phyloP scores from a whole-genome alignment of 169 alveolate genomes.

The Plasmodium vivax region DNA sequence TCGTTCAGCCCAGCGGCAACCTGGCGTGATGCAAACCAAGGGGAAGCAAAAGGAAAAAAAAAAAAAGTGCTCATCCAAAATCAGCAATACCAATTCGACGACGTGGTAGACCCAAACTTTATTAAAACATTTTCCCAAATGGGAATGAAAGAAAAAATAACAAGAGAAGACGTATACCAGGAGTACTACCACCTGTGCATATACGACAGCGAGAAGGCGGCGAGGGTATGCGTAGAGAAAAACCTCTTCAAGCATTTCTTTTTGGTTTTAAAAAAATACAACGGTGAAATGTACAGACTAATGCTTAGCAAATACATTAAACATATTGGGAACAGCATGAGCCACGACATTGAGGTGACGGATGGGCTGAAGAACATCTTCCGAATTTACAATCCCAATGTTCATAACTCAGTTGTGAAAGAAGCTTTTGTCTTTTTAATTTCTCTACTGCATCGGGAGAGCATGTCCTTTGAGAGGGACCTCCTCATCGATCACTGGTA shows the following conservation, averaged over 20 bases:
- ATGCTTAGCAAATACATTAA: slow-evolving; percentile 50
- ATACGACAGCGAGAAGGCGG: slow-evolving; percentile 61
- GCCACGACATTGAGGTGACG: slow-evolving; percentile 30
- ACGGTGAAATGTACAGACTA: slow-evolving; percentile 34
- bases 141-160: slow-evolving; percentile 27
- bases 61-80: slow-evolving; percentile 8
- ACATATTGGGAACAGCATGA: neutral
- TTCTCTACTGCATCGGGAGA: slow-evolving; percentile 32
- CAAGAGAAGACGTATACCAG: slow-evolving; percentile 45
- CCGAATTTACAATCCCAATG: slow-evolving; percentile 45
- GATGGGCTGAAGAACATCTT: slow-evolving; percentile 32
- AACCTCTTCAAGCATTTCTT: slow-evolving; percentile 43
- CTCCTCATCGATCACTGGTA: slow-evolving; percentile 49
- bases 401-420: slow-evolving; percentile 5
- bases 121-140: slow-evolving; percentile 2
- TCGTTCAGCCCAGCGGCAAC: too few species aligned
- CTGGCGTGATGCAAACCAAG: neutral
- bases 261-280: slow-evolving; percentile 55
- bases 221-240: slow-evolving; percentile 29
- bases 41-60: neutral
- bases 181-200: slow-evolving; percentile 47
- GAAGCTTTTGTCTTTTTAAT: slow-evolving; percentile 52
- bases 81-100: slow-evolving; percentile 16
- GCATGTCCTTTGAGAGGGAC: slow-evolving; percentile 39
- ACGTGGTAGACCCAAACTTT: slow-evolving; percentile 28